Evolutionary conservation across 1,284 basidiomycete genomes (phyloP).

Genomic region (Cutaneotrichosporon arboriforme): DNA sequence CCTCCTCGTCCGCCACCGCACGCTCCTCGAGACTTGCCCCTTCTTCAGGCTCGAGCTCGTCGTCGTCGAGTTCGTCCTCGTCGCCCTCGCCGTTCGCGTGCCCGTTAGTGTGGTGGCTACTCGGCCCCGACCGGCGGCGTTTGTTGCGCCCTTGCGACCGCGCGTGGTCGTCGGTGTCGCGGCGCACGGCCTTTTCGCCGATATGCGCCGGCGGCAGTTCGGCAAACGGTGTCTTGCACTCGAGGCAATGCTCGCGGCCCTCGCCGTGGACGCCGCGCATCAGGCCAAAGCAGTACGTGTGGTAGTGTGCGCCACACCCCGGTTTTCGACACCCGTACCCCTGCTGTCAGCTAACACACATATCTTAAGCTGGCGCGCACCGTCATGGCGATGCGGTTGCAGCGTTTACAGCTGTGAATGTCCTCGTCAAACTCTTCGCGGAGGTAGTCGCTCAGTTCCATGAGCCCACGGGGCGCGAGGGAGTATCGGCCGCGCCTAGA

Average conservation of each 20-base stretch:
- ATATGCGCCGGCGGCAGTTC: conserved; percentile 19
- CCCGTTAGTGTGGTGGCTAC: background rate
- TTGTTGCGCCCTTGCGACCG: conserved; percentile 8
- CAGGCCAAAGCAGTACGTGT: conserved; percentile 31
- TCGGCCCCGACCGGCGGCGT: conserved; percentile 6
- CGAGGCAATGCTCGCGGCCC: conserved; percentile 24
- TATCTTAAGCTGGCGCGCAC: conserved; percentile 20
- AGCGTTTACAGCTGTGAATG: conserved; percentile 32
- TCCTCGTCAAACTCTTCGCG: conserved; percentile 32
- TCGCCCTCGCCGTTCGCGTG: conserved; percentile 17
- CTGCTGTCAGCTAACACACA: conserved; percentile 17
- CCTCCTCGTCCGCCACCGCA: background rate
- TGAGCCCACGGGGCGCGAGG: conserved; percentile 33
- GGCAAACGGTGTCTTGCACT: conserved; percentile 23
- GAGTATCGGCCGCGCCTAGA: conserved; percentile 38
- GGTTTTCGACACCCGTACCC: conserved; percentile 29
- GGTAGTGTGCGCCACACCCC: conserved; percentile 34
- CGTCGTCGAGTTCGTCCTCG: conserved; percentile 19
- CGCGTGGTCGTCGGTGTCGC: conserved; percentile 28
- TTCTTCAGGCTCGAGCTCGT: conserved; percentile 5
- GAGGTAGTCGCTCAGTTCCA: conserved; percentile 42
- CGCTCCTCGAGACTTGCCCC: background rate
- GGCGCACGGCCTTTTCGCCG: conserved; percentile 37
- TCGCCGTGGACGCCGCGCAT: background rate
- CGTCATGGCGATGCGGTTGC: conserved; percentile 31